These are phyloP conservation scores for Pleomassaria siparia DNA, from an alignment of 2,329 filamentous ascomycete species.

Conservation along the genomic window DNA sequence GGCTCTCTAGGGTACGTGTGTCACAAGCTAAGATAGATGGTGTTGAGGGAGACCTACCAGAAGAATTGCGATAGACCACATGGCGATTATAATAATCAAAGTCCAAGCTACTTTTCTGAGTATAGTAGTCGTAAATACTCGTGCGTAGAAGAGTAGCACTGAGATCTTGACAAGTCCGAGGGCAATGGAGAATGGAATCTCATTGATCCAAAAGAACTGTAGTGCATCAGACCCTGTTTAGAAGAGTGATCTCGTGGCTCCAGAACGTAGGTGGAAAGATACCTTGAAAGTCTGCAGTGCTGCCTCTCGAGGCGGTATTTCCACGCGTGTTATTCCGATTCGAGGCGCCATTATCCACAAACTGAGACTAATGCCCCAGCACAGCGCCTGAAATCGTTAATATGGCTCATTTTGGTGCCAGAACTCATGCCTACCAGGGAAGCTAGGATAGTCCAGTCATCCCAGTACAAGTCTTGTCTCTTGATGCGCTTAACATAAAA, in stretches of 20 bases:
- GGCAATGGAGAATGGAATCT: conserved; percentile 6
- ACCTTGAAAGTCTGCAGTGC: conserved; percentile 4
- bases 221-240: not conserved
- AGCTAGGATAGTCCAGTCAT: conserved; percentile 4
- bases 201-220: conserved; percentile 7
- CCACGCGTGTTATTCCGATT: conserved; percentile 2
- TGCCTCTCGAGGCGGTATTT: not conserved
- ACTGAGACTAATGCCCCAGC: conserved; percentile 2
- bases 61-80: conserved; percentile 5
- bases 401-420: not conserved
- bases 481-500: conserved; percentile 1
- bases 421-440: conserved; percentile 3
- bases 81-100: conserved; percentile 2
- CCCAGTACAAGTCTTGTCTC: not conserved
- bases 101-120: not conserved
- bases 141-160: conserved; percentile 6
- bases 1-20: no score
- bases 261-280: not conserved
- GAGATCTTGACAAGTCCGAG: conserved; percentile 5
- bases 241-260: not conserved
- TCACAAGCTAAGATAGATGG: no score
- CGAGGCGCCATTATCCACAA: conserved; percentile 1
- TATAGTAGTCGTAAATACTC: conserved; percentile 2
- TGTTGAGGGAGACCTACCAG: conserved; percentile 1
- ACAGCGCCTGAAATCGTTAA: conserved; percentile 1